These are phyloP conservation scores for Boletus insuetus DNA, from an alignment of 768 basidiomycete species.

Conservation along the genomic window DNA sequence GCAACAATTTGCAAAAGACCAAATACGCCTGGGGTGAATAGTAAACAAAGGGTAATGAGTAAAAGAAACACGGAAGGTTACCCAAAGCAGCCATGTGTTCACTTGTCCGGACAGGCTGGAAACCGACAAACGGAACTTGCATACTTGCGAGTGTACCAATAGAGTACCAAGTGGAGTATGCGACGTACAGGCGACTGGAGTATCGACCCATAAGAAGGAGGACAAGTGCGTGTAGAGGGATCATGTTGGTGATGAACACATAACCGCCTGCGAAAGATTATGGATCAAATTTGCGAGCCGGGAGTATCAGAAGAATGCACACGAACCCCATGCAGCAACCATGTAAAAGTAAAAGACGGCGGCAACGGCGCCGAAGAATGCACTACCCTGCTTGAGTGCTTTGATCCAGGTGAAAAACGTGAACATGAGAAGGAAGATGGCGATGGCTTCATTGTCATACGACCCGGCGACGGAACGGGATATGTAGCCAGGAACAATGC, in stretches of 20 bases:
- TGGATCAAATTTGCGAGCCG: constrained; percentile 6
- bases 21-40: constrained; percentile 70
- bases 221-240: constrained; percentile 92
- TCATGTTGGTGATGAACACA: constrained; percentile 99
- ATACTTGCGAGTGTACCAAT: constrained; percentile 96
- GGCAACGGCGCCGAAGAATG: constrained; percentile 84
- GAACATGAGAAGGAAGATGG: constrained; percentile 99
- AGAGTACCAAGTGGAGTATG: constrained; percentile 97
- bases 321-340: constrained; percentile 99
- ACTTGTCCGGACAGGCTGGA: constrained; percentile 95
- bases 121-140: constrained; percentile 99
- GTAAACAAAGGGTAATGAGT: constrained; percentile 2
- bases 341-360: constrained; percentile 99
- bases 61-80: constrained; percentile 26
- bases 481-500: constrained; percentile 97
- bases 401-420: constrained; percentile 98
- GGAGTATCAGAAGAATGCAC: background rate
- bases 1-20: constrained; percentile 95
- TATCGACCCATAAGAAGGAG: constrained; percentile 96
- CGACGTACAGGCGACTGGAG: constrained; percentile 87
- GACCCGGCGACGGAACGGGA: constrained; percentile 98
- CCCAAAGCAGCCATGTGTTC: constrained; percentile 99
- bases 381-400: constrained; percentile 91
- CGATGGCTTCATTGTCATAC: constrained; percentile 99
- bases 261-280: constrained; percentile 68